Base-by-base conservation (phyloP, 2,329 filamentous ascomycete species). In the Penicillium glabrum region DNA sequence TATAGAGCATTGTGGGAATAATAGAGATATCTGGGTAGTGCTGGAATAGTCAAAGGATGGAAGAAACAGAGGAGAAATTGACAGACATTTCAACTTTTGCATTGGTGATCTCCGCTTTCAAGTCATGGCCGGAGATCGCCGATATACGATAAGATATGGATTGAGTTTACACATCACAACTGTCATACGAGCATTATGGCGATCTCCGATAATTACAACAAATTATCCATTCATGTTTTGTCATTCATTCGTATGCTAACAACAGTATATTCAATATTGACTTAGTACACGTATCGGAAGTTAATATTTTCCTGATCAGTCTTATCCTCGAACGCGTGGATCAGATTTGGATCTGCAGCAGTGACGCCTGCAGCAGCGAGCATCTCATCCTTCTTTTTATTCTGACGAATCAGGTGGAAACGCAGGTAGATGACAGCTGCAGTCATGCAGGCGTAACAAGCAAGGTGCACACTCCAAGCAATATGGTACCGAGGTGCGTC, bases 401-500 rank as follows among this genome's bases (percentile, higher is more conserved):
- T 89, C 73, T 88, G 77, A 1, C 73, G 65, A 8, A 66, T 74
- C 16, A 89, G 77, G 58, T 88, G 80, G 74, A 81, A 86, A 23
- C 87, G 77, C 64, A 89, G 76, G 59, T 75, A 80, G 2, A 85
- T 51, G 21, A 89, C 80, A 5, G 85, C 79, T 4, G 85, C 27
- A 1, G 87, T 83, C 24, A 89, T 77, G 27, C 84, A 73, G 0
- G 77, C 74, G 69, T 90, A 90, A 73, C 88, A 90, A 14, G 84
- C 88, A 9, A 91, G 77, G 64, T 90, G 87, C 1, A 86, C 87
- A 6, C 85, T 79, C 58, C 89, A 89, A 1, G 88, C 88, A 58
- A 85, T 88, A 44, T 86, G 85, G 71, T 90, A 91, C 9, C 83
- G 79, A 0, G 88, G 87, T 0, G 77, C 78, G 66, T 90, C 84